Evolutionary conservation across 108 stramenopile species (phyloP).

Genomic region (Cyclotella sp.): DNA sequence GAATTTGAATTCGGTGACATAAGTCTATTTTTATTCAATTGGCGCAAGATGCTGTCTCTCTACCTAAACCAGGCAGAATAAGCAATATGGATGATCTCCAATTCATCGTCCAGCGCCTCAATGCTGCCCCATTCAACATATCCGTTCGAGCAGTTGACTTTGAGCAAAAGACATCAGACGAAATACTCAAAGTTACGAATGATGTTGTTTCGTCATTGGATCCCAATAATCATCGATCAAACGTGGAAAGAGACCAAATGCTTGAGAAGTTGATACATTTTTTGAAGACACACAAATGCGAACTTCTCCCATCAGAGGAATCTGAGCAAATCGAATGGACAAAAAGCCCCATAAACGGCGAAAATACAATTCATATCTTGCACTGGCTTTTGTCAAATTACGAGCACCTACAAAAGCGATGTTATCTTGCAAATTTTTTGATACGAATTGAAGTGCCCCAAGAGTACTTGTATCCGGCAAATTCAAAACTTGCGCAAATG

Average conservation of each 20-base stretch:
- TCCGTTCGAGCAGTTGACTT: constrained; percentile 56
- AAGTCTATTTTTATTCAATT: no score
- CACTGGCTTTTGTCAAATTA: constrained; percentile 69
- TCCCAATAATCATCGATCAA: constrained; percentile 32
- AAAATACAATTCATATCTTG: constrained; percentile 52
- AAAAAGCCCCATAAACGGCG: constrained; percentile 21
- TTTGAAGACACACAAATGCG: constrained; percentile 70
- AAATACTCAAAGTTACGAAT: constrained; percentile 69
- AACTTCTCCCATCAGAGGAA: constrained; percentile 43
- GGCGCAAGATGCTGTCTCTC: no score
- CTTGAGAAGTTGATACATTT: constrained; percentile 61
- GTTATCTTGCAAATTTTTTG: constrained; percentile 74
- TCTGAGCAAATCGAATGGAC: constrained; percentile 29
- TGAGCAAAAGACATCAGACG: constrained; percentile 68
- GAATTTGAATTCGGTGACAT: no score
- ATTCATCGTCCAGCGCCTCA: constrained; percentile 38
- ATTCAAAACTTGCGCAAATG: constrained; percentile 52
- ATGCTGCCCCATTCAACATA: constrained; percentile 38
- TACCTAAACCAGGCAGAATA: no score
- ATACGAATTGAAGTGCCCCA: constrained; percentile 73
- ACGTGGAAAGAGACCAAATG: constrained; percentile 36
- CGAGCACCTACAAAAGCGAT: constrained; percentile 65
- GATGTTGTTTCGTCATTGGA: constrained; percentile 70
- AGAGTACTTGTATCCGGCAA: constrained; percentile 62
- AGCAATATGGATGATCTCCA: constrained; percentile 42